Percentiles rank a stretch among this genome's conserved stretches.
Evolutionary conservation across 768 basidiomycete species (phyloP).

Genomic region (Lactarius sanguifluus): DNA sequence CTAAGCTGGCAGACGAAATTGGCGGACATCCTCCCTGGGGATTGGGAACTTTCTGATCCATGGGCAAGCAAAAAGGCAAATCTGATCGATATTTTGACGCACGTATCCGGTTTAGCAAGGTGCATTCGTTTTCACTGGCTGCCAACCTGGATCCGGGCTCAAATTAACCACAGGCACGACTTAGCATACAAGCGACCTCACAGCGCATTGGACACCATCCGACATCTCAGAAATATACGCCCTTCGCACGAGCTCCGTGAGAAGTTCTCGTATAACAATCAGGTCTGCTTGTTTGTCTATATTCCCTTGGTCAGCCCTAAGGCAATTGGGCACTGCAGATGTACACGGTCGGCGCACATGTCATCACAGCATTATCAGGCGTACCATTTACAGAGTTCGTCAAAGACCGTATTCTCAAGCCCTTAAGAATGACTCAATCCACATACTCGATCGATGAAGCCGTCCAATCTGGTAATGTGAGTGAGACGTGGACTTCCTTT

Average conservation of each 20-base stretch:
- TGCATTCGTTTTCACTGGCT: constrained; percentile 20
- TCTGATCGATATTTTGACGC: constrained; percentile 42
- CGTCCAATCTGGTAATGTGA: constrained; percentile 35
- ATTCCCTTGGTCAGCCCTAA: too few species aligned
- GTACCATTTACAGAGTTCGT: constrained; percentile 42
- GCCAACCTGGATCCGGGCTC: too few species aligned
- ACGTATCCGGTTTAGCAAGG: constrained; percentile 43
- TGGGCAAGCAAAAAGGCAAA: constrained; percentile 41
- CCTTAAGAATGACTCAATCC: constrained; percentile 44
- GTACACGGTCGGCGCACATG: too few species aligned
- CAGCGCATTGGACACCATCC: constrained; percentile 11
- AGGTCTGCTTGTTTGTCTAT: too few species aligned
- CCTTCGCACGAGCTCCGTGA: too few species aligned
- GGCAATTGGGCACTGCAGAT: constrained; percentile 13
- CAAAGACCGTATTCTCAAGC: constrained; percentile 41
- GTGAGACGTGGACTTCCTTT: constrained; percentile 29
- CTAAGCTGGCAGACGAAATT: too few species aligned
- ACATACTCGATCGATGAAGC: constrained; percentile 43
- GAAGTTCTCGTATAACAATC: too few species aligned
- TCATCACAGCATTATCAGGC: constrained; percentile 12
- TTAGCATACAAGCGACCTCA: too few species aligned
- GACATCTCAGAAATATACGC: constrained; percentile 10
- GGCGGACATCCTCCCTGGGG: constrained; percentile 1
- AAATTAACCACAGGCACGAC: too few species aligned
- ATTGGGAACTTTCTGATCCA: constrained; percentile 44